Conservation (phyloP, 768 basidiomycete genomes). For the Ramaria sp. region DNA sequence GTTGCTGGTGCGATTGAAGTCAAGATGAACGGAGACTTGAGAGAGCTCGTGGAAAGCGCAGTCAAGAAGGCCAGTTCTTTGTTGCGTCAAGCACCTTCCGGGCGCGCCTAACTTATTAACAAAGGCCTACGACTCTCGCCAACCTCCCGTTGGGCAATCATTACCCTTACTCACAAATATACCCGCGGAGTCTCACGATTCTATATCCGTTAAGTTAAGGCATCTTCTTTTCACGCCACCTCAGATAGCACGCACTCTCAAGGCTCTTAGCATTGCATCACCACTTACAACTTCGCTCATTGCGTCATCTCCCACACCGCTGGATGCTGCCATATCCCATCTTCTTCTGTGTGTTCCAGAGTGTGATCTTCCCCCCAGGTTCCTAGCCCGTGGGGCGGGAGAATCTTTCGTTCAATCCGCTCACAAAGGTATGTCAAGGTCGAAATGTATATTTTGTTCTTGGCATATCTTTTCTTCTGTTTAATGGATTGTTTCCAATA, state of each 20-base stretch:
- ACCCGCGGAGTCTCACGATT: neutral
- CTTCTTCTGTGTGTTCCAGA: slow-evolving; percentile 77
- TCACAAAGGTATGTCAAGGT: neutral
- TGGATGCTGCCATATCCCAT: slow-evolving; percentile 79
- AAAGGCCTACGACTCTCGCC: neutral
- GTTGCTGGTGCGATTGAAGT: slow-evolving; percentile 46
- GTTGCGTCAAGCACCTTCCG: neutral
- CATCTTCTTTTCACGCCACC: neutral
- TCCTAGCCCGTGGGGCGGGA: slow-evolving; percentile 33
- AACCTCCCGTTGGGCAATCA: neutral
- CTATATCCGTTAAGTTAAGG: neutral
- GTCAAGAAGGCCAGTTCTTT: slow-evolving; percentile 54
- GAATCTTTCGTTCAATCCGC: slow-evolving; percentile 3
- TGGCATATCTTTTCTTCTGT: too few relatives aligned
- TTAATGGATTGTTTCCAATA: neutral
- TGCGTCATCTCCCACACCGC: slow-evolving; percentile 36
- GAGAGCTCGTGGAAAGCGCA: slow-evolving; percentile 72
- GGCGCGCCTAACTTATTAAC: slow-evolving; percentile 3
- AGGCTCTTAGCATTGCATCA: slow-evolving; percentile 49
- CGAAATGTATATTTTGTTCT: neutral
- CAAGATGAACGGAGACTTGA: slow-evolving; percentile 64
- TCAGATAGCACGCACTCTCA: slow-evolving; percentile 28
- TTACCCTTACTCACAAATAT: neutral
- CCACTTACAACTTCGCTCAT: slow-evolving; percentile 54
- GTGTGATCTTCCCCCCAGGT: slow-evolving; percentile 71